Percentiles rank a stretch among this genome's conserved stretches.
phyloP scores from a whole-genome alignment of 257 asterid species.

The Lantana camara region DNA sequence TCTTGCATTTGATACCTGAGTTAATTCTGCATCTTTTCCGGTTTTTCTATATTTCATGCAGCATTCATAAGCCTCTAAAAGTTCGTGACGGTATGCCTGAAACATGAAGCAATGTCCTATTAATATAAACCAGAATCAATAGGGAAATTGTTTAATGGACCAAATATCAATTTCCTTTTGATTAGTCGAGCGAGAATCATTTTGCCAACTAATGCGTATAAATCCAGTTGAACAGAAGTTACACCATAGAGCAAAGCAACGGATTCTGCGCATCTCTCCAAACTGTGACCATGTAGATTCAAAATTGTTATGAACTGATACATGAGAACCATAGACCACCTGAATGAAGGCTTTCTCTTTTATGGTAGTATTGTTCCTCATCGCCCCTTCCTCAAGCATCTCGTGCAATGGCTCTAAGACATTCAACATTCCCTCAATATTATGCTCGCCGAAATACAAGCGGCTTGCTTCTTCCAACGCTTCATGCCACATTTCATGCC shows the following conservation, averaged over 20 bases:
- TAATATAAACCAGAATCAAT: constrained; percentile 8
- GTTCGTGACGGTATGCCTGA: constrained; percentile 86
- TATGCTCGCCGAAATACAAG: constrained; percentile 94
- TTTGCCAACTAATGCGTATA: background rate
- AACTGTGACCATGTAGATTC: background rate
- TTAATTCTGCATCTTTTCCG: constrained; percentile 94
- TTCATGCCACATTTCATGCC: constrained; percentile 99
- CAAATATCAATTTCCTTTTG: constrained; percentile 16
- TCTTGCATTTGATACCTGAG: constrained; percentile 63
- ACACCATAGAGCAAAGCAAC: constrained; percentile 17
- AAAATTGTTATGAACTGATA: constrained; percentile 4
- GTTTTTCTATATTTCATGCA: constrained; percentile 81
- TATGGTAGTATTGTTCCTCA: constrained; percentile 74
- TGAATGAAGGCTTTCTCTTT: constrained; percentile 95
- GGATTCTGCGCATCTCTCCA: background rate
- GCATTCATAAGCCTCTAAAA: constrained; percentile 90
- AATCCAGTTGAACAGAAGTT: constrained; percentile 6
- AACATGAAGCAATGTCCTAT: constrained; percentile 22
- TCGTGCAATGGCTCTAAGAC: constrained; percentile 93
- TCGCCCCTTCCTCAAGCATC: constrained; percentile 94
- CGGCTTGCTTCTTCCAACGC: constrained; percentile 99
- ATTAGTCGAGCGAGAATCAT: constrained; percentile 15
- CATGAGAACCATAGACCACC: constrained; percentile 42
- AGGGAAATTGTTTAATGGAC: constrained; percentile 9
- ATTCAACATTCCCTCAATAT: constrained; percentile 95